phyloP scores from a whole-genome alignment of 192 early-diverging fungal genomes.

The Gamsiella multidivaricata region DNA sequence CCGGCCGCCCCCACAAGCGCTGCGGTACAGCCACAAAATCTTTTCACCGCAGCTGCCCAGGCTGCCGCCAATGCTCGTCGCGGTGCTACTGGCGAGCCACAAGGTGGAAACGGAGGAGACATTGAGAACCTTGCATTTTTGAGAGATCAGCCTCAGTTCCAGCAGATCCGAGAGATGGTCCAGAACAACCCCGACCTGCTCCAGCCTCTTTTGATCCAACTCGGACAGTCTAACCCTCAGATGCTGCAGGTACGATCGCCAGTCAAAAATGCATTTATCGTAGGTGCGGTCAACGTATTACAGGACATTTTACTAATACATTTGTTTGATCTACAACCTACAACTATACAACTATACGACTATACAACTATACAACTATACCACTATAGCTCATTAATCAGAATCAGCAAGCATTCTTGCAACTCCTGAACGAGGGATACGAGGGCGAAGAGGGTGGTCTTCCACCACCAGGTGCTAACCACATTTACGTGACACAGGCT shows the following conservation, averaged over 20 bases:
- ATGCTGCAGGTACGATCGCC: conserved; percentile 66
- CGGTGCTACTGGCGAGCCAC: conserved; percentile 31
- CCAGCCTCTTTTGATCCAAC: conserved; percentile 84
- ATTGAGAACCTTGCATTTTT: conserved; percentile 63
- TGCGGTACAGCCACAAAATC: conserved; percentile 61
- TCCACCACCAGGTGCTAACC: conserved; percentile 61
- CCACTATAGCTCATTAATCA: conserved; percentile 67
- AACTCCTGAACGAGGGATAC: conserved; percentile 72
- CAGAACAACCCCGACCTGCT: conserved; percentile 88
- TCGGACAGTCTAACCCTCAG: conserved; percentile 87
- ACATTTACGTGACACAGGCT: conserved; percentile 86
- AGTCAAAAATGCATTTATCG: neutral
- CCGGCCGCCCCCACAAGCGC: neutral
- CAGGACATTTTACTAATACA: too few relatives aligned
- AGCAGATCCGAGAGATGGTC: conserved; percentile 89
- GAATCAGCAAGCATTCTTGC: conserved; percentile 84
- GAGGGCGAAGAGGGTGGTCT: conserved; percentile 67
- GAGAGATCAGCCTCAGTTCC: conserved; percentile 88
- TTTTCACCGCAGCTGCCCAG: conserved; percentile 72
- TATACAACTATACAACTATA: too few relatives aligned
- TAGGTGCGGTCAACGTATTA: neutral
- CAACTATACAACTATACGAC: too few relatives aligned
- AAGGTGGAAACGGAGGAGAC: conserved; percentile 59
- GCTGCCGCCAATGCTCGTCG: conserved; percentile 51
- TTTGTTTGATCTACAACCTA: too few relatives aligned